Base-by-base conservation (phyloP, 2,329 filamentous ascomycete genomes). In the Pseudogymnoascus verrucosus region DNA sequence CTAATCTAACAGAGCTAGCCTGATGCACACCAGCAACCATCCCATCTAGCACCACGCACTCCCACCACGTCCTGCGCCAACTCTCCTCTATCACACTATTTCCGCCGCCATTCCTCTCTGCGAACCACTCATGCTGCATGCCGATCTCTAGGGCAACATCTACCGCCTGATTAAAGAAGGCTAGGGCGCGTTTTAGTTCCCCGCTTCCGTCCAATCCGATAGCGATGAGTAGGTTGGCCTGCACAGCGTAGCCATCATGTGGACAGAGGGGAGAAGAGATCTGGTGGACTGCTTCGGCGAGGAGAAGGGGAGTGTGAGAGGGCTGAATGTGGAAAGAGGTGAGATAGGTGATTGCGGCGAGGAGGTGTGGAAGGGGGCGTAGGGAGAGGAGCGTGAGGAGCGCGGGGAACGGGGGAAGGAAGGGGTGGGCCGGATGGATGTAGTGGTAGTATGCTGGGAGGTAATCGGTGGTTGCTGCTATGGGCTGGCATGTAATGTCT, bases 41-140 rank as follows among this genome's bases (percentile, higher is more conserved):
- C 63, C 89, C 90, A 72, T 96, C 91, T 12, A 91, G 83, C 28
- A 72, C 64, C 61, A 68, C 73, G 63, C 89, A 75, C 68, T 87
- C 91, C 93, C 93, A 97, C 92, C 92, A 97, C 1, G 92, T 97
- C 64, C 93, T 82, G 16, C 91, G 84, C 84, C 91, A 89, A 73
- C 88, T 90, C 75, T 97, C 93, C 72, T 93, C 90, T 2, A 93
- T 73, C 1, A 91, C 79, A 0, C 84, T 80, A 65, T 89, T 84
- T 4, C 85, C 84, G 28, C 81, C 78, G 14, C 89, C 87, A 69
- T 91, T 79, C 4, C 81, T 75, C 0, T 80, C 76, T 0, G 91
- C 87, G 73, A 86, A 96, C 0, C 83, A 80, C 59, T 84, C 80
- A 8, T 84, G 84, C 71, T 96, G 87, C 75, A 97, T 82, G 0